Percentiles rank a stretch among this genome's conserved stretches.
phyloP scores from a whole-genome alignment of 306 rosid genomes.

The Quercus glauca region DNA sequence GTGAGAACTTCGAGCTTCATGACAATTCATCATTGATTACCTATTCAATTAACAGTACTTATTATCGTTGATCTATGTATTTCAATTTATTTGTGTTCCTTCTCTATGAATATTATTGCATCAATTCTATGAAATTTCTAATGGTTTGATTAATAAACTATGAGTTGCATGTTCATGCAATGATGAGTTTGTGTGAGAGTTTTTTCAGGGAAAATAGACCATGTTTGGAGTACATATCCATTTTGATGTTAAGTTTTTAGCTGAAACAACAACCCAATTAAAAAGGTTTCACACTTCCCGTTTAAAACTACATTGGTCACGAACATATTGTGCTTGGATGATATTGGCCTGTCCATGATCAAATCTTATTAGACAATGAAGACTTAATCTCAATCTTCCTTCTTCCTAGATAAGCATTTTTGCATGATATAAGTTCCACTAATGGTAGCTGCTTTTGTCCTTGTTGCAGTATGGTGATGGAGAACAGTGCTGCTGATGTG shows the following conservation, averaged over 20 bases:
- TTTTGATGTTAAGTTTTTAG: neutral
- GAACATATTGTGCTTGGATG: constrained; percentile 7
- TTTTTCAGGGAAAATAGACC: neutral
- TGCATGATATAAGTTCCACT: constrained; percentile 22
- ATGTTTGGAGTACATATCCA: neutral
- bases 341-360: constrained; percentile 2
- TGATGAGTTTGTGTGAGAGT: constrained; percentile 9
- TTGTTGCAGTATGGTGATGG: constrained; percentile 80
- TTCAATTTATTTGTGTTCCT: constrained; percentile 8
- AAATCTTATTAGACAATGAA: constrained; percentile 2
- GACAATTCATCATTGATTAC: constrained; percentile 4
- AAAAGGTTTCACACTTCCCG: too few species aligned
- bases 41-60: neutral
- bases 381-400: neutral
- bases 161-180: neutral
- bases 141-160: constrained; percentile 2
- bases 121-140: constrained; percentile 2
- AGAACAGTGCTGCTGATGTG: constrained; percentile 53
- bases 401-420: constrained; percentile 6
- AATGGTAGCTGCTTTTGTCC: constrained; percentile 37
- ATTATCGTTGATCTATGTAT: constrained; percentile 9
- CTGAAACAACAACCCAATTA: neutral
- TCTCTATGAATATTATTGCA: neutral
- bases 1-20: constrained; percentile 46
- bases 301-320: too few species aligned